phyloP scores from a whole-genome alignment of 495 filamentous ascomycete species.

The Bacidia rubella region DNA sequence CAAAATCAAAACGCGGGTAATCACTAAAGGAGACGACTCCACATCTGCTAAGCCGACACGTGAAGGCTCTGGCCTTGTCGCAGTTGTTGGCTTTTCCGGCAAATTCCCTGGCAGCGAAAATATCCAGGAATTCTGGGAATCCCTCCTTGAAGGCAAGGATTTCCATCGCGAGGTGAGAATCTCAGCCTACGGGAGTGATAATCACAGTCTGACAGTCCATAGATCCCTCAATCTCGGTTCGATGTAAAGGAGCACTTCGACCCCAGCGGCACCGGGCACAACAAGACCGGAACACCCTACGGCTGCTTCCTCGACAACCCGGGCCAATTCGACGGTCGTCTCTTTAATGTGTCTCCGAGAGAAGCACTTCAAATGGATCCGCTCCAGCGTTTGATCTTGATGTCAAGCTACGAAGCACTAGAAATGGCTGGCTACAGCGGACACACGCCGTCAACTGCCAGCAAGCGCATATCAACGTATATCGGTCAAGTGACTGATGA shows the following conservation, averaged over 20 bases:
- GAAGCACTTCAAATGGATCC: slow-evolving; percentile 59
- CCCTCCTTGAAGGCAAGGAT: slow-evolving; percentile 7
- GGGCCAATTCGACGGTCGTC: slow-evolving; percentile 24
- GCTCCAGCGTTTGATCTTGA: slow-evolving; percentile 66
- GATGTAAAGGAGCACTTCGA: slow-evolving; percentile 31
- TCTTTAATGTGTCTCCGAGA: slow-evolving; percentile 28
- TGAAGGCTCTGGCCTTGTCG: slow-evolving; percentile 5
- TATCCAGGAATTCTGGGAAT: slow-evolving; percentile 13
- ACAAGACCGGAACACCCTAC: slow-evolving; percentile 23
- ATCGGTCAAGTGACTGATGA: slow-evolving; percentile 71
- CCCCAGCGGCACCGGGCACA: slow-evolving; percentile 25
- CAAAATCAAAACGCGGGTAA: not conserved
- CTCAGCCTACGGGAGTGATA: not conserved
- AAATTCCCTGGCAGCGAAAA: slow-evolving; percentile 16
- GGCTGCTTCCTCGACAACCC: slow-evolving; percentile 29
- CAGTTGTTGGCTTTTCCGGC: slow-evolving; percentile 20
- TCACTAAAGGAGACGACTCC: not conserved
- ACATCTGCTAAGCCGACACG: not conserved
- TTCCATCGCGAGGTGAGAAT: slow-evolving; percentile 1
- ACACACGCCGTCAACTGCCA: slow-evolving; percentile 19
- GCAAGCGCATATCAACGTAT: slow-evolving; percentile 58
- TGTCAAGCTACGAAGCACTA: slow-evolving; percentile 39
- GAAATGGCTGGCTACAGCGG: slow-evolving; percentile 27
- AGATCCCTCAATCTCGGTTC: slow-evolving; percentile 31
- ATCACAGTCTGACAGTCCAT: slow-evolving; percentile 26